Base-by-base conservation (phyloP, 2,329 filamentous ascomycete species). In the Sporothrix schenckii region DNA sequence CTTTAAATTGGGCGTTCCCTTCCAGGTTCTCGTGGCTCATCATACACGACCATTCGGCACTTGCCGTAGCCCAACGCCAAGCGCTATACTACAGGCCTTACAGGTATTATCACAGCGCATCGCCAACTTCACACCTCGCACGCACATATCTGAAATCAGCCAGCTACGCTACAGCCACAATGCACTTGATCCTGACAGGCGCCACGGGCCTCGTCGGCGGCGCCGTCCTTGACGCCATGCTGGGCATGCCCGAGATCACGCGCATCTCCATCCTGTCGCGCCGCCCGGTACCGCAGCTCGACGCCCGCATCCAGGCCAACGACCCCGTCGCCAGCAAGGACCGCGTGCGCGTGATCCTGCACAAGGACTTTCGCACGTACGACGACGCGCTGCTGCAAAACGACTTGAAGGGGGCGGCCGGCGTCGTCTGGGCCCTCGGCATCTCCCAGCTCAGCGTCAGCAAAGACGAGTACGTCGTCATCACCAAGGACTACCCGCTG, bases 371-470 rank as follows among this genome's bases (percentile, higher is more conserved):
- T 76, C 78, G 80, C 14, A 81, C 77, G 0, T 93, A 92, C 77
- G 83, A 86, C 49, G 75, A 83, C 0, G 81, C 82, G 0, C 74
- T 92, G 2, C 81, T 93, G 11, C 73, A 79, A 30, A 39, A 47
- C 30, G 82, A 89, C 76, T 81, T 94, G 0, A 82, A 84, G 68
- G 90, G 87, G 27, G 91, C 91, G 0, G 80, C 85, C 9, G 91
- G 88, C 1, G 91, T 88, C 71, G 88, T 93, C 1, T 94, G 91
- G 91, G 91, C 91, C 0, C 82, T 90, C 60, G 91, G 91, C 0
- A 87, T 89, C 63, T 88, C 86, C 72, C 85, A 89, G 75, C 87
- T 78, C 13, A 80, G 84, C 53, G 89, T 92, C 9, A 77, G 77
- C 70, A 87, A 86, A 72, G 86, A 89, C 14, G 85, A 91, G 65